Evolutionary conservation across 768 basidiomycete species (phyloP).

Genomic region (Xanthoconium purpureum): DNA sequence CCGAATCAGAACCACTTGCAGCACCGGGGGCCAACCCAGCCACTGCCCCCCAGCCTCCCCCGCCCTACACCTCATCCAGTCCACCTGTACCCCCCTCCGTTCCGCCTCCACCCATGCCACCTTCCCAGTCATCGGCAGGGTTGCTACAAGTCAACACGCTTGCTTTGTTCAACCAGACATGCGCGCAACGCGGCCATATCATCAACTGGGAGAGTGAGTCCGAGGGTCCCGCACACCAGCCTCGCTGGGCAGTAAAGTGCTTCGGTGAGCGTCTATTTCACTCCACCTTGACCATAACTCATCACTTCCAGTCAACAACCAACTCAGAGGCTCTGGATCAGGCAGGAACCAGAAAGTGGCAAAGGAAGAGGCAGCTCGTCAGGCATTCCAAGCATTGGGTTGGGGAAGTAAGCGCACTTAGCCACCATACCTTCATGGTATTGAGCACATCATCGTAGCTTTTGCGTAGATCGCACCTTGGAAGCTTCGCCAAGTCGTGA

Average conservation of each 20-base stretch:
- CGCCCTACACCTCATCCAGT: slow-evolving; percentile 23
- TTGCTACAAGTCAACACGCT: slow-evolving; percentile 36
- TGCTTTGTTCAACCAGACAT: slow-evolving; percentile 52
- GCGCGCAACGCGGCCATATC: slow-evolving; percentile 41
- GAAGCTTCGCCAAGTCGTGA: not conserved
- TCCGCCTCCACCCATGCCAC: slow-evolving; percentile 25
- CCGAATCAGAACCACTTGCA: slow-evolving; percentile 32
- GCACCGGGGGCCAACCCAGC: slow-evolving; percentile 19
- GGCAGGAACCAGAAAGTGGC: slow-evolving; percentile 65
- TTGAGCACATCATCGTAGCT: slow-evolving; percentile 7
- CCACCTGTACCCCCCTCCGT: slow-evolving; percentile 11
- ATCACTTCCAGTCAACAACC: slow-evolving; percentile 44
- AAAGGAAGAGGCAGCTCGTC: slow-evolving; percentile 64
- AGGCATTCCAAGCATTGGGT: slow-evolving; percentile 51
- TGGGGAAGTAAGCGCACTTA: slow-evolving; percentile 40
- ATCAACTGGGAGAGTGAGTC: slow-evolving; percentile 49
- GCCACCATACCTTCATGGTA: not conserved
- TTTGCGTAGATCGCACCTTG: slow-evolving; percentile 8
- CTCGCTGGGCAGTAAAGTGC: slow-evolving; percentile 57
- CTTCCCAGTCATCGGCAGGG: slow-evolving; percentile 14
- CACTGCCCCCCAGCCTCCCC: slow-evolving; percentile 18
- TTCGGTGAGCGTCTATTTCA: slow-evolving; percentile 38
- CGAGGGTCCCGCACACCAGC: slow-evolving; percentile 51
- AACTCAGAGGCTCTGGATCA: slow-evolving; percentile 46
- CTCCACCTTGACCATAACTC: not conserved